Conservation (phyloP, 352 stramenopile species). For the Phytophthora brassicae region DNA sequence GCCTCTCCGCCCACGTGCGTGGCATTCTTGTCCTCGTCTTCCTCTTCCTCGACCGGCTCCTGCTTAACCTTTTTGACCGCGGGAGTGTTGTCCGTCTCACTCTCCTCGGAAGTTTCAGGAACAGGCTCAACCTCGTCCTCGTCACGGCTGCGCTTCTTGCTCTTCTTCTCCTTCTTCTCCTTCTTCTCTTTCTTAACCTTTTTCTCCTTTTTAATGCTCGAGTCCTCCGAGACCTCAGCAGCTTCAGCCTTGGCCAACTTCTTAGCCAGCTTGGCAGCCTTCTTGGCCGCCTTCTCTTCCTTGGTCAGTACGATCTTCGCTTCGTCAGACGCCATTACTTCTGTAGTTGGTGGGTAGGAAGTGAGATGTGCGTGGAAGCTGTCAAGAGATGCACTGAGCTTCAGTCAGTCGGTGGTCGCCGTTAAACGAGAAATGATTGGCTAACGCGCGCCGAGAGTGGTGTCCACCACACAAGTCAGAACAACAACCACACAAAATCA, state of each 20-base stretch:
- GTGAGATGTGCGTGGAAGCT: not conserved
- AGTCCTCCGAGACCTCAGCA: constrained; percentile 10
- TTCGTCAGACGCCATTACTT: constrained; percentile 40
- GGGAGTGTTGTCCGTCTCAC: constrained; percentile 41
- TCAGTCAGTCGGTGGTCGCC: not conserved
- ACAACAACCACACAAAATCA: too few relatives aligned
- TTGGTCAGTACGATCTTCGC: constrained; percentile 47
- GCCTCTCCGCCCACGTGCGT: constrained; percentile 47
- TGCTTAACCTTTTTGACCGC: constrained; percentile 46
- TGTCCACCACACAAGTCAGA: constrained; percentile 2
- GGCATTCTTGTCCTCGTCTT: constrained; percentile 32
- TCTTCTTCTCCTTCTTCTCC: constrained; percentile 75
- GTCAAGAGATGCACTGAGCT: constrained; percentile 19
- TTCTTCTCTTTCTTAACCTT: constrained; percentile 63
- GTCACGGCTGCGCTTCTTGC: constrained; percentile 69
- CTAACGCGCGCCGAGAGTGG: not conserved
- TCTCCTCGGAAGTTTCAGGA: constrained; percentile 53
- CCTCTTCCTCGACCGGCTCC: constrained; percentile 43
- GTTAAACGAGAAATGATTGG: constrained; percentile 29
- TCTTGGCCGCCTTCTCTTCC: constrained; percentile 66
- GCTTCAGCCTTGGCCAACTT: constrained; percentile 20
- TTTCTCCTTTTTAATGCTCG: constrained; percentile 64
- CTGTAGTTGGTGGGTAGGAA: too few relatives aligned
- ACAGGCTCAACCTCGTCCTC: constrained; percentile 33
- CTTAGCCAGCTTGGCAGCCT: constrained; percentile 54